These are phyloP conservation scores for Millerozyma acaciae DNA, from an alignment of 805 yeast genomes.

Conservation along the genomic window DNA sequence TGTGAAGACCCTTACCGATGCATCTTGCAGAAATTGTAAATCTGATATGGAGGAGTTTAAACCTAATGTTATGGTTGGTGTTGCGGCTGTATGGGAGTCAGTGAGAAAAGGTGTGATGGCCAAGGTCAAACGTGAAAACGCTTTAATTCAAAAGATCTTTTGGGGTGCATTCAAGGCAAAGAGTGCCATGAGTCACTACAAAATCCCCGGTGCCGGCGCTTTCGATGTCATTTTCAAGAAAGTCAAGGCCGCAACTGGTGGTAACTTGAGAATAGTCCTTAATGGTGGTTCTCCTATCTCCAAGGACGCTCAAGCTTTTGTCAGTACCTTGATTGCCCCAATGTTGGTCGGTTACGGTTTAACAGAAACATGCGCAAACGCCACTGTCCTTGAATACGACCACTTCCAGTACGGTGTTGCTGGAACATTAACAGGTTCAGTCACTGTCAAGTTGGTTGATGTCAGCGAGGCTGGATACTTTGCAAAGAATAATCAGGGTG, in stretches of 20 bases:
- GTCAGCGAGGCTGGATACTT: constrained; percentile 88
- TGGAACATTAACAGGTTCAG: constrained; percentile 79
- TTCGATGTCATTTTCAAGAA: constrained; percentile 83
- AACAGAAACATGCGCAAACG: constrained; percentile 93
- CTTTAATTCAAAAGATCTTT: constrained; percentile 70
- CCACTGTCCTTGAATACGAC: constrained; percentile 62
- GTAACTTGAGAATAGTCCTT: constrained; percentile 64
- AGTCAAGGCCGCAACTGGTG: constrained; percentile 94
- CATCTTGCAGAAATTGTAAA: constrained; percentile 75
- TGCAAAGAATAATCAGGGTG: constrained; percentile 92
- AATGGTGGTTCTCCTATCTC: constrained; percentile 95
- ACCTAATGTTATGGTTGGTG: constrained; percentile 97
- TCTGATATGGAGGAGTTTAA: constrained; percentile 84
- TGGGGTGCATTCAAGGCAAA: constrained; percentile 87
- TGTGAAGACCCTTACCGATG: constrained; percentile 85
- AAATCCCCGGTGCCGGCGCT: constrained; percentile 68
- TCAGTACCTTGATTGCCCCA: constrained; percentile 73
- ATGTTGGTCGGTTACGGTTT: constrained; percentile 94
- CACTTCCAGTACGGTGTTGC: constrained; percentile 70
- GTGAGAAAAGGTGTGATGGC: constrained; percentile 87
- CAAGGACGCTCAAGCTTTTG: constrained; percentile 73
- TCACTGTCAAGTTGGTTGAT: constrained; percentile 86
- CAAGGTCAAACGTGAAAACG: constrained; percentile 65
- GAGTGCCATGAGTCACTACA: constrained; percentile 54
- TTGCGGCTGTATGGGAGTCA: constrained; percentile 97